A percentile compares a stretch with the other conserved stretches of the same genome.
phyloP scores from a whole-genome alignment of 768 basidiomycete species.

The Mycena amicta region DNA sequence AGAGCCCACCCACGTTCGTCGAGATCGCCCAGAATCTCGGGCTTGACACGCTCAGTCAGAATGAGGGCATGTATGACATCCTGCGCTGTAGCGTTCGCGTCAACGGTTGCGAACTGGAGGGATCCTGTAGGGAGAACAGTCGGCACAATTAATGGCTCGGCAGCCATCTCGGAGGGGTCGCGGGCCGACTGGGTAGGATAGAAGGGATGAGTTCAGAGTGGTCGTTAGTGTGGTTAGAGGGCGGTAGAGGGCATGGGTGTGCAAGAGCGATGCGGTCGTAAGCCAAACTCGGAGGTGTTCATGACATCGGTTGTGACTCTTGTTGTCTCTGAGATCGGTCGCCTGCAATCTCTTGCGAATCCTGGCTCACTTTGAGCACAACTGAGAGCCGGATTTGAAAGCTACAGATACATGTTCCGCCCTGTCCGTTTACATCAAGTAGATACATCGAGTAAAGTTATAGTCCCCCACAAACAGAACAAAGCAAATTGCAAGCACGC shows the following conservation, averaged over 20 bases:
- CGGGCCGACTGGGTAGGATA: constrained; percentile 4
- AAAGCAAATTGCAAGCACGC: too few relatives aligned
- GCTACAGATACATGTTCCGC: too few relatives aligned
- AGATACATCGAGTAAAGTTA: too few relatives aligned
- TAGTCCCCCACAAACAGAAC: too few relatives aligned
- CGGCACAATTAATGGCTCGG: constrained; percentile 56
- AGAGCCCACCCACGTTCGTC: constrained; percentile 68
- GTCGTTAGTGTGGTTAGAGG: background rate
- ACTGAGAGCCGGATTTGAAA: too few relatives aligned
- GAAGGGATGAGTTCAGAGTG: background rate
- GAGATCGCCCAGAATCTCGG: constrained; percentile 59
- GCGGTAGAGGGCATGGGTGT: background rate
- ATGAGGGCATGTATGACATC: constrained; percentile 61
- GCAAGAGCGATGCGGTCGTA: background rate
- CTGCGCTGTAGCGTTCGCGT: constrained; percentile 53
- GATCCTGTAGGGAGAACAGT: constrained; percentile 59
- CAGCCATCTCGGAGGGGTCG: constrained; percentile 45
- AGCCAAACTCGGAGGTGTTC: background rate
- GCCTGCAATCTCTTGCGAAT: too few relatives aligned
- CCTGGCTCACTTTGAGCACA: too few relatives aligned
- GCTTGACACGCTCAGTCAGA: constrained; percentile 48
- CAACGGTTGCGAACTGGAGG: constrained; percentile 64
- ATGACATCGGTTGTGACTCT: background rate
- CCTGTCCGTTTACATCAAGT: too few relatives aligned
- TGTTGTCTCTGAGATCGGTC: background rate